These are phyloP conservation scores for Xylaria grammica DNA, from an alignment of 495 filamentous ascomycete species.

Conservation along the genomic window DNA sequence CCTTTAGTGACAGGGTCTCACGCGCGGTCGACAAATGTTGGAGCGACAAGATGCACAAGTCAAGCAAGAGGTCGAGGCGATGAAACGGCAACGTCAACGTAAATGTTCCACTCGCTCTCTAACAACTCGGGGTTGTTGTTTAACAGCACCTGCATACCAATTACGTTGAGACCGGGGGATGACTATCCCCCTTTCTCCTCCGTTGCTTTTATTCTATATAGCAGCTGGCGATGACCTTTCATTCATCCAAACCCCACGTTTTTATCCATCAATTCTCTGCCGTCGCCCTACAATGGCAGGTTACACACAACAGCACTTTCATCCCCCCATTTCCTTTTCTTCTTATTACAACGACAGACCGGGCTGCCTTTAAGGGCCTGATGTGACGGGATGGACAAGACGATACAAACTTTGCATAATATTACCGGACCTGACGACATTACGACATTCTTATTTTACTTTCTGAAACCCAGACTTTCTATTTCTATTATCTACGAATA, in stretches of 20 bases:
- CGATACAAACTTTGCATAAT: neutral
- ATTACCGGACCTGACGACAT: neutral
- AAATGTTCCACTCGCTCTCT: neutral
- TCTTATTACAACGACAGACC: neutral
- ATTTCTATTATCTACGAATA: too few species aligned
- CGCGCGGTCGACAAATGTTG: slow-evolving; percentile 53
- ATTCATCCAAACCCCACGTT: neutral
- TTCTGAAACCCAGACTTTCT: too few species aligned
- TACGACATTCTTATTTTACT: neutral
- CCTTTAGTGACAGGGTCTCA: slow-evolving; percentile 42
- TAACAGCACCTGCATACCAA: slow-evolving; percentile 1
- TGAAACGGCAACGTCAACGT: neutral
- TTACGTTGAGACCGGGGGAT: slow-evolving; percentile 19
- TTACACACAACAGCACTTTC: neutral
- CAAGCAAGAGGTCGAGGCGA: slow-evolving; percentile 38
- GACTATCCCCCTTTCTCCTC: neutral
- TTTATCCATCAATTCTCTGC: neutral
- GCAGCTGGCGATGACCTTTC: neutral
- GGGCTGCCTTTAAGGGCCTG: neutral
- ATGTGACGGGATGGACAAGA: neutral
- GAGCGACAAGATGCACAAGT: slow-evolving; percentile 43
- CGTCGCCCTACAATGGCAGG: neutral
- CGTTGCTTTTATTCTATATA: slow-evolving; percentile 6
- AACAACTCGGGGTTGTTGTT: neutral
- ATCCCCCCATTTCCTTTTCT: too few species aligned